Conservation (phyloP, 257 asterid species). For the Salvia rosmarinus region DNA sequence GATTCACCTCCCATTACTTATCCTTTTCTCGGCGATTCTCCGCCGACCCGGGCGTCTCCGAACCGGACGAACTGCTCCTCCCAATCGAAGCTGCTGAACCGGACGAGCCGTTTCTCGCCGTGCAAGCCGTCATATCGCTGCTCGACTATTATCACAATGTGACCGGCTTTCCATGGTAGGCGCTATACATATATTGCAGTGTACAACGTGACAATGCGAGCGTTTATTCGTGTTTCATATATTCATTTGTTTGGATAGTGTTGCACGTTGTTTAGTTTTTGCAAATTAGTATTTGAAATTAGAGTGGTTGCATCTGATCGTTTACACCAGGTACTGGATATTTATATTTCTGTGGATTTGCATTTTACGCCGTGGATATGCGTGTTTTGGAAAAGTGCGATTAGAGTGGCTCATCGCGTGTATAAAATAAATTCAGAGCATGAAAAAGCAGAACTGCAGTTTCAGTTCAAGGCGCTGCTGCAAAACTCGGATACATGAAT, state of each 20-base stretch:
- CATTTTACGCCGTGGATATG: too few species aligned
- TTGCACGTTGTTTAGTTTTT: neutral
- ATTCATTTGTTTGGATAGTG: neutral
- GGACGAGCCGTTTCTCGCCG: slow-evolving; percentile 43
- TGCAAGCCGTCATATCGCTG: slow-evolving; percentile 45
- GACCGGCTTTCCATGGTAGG: slow-evolving; percentile 59
- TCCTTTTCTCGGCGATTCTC: slow-evolving; percentile 41
- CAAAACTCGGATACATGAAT: neutral
- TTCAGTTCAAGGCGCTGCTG: neutral
- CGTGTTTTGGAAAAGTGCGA: too few species aligned
- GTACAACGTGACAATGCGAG: neutral
- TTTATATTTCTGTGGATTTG: neutral
- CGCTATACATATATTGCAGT: neutral
- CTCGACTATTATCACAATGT: slow-evolving; percentile 55
- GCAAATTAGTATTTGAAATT: neutral
- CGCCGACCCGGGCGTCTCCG: slow-evolving; percentile 27
- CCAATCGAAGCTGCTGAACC: slow-evolving; percentile 34
- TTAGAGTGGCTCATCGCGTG: too few species aligned
- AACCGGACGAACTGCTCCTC: slow-evolving; percentile 36
- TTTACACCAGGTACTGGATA: neutral
- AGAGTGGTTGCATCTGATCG: neutral
- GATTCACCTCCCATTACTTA: slow-evolving; percentile 21
- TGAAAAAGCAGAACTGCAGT: neutral
- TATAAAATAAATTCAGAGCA: neutral
- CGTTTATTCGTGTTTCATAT: neutral